Evolutionary conservation across 192 early-diverging fungal species (phyloP).

Genomic region (Coemansia sp.): DNA sequence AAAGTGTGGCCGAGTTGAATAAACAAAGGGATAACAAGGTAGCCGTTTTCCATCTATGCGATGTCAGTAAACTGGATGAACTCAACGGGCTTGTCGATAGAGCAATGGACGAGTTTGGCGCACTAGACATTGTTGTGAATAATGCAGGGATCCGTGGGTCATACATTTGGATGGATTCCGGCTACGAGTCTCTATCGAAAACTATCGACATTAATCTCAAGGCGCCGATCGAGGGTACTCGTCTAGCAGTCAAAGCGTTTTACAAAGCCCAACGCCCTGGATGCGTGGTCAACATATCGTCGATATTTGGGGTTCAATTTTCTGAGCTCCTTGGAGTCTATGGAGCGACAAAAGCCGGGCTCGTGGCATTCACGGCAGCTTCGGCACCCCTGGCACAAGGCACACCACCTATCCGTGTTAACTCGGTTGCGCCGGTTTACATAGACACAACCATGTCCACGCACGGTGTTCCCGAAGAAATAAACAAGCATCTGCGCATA

Average conservation of each 20-base stretch:
- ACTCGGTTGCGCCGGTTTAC: slow-evolving; percentile 60
- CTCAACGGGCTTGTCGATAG: slow-evolving; percentile 31
- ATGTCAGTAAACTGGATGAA: slow-evolving; percentile 49
- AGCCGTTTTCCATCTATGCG: slow-evolving; percentile 49
- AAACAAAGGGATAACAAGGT: neutral
- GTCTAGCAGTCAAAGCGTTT: slow-evolving; percentile 62
- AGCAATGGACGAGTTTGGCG: slow-evolving; percentile 57
- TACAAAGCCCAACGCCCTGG: slow-evolving; percentile 46
- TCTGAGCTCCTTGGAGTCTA: slow-evolving; percentile 63
- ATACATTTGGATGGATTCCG: slow-evolving; percentile 38
- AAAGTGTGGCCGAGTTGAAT: slow-evolving; percentile 39
- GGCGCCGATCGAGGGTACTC: slow-evolving; percentile 73
- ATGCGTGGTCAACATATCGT: slow-evolving; percentile 72
- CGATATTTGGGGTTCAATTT: slow-evolving; percentile 60
- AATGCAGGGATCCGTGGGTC: slow-evolving; percentile 60
- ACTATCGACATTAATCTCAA: slow-evolving; percentile 71
- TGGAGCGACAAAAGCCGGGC: slow-evolving; percentile 69
- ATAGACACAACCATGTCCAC: slow-evolving; percentile 50
- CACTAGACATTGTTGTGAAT: slow-evolving; percentile 59
- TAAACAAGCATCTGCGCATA: slow-evolving; percentile 10
- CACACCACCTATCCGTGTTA: slow-evolving; percentile 56
- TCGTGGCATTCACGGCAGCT: slow-evolving; percentile 58
- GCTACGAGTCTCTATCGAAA: slow-evolving; percentile 52
- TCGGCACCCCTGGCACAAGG: slow-evolving; percentile 34
- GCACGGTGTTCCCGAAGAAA: slow-evolving; percentile 1